Conservation (phyloP, 768 basidiomycete species). For the Psilocybe sp. region DNA sequence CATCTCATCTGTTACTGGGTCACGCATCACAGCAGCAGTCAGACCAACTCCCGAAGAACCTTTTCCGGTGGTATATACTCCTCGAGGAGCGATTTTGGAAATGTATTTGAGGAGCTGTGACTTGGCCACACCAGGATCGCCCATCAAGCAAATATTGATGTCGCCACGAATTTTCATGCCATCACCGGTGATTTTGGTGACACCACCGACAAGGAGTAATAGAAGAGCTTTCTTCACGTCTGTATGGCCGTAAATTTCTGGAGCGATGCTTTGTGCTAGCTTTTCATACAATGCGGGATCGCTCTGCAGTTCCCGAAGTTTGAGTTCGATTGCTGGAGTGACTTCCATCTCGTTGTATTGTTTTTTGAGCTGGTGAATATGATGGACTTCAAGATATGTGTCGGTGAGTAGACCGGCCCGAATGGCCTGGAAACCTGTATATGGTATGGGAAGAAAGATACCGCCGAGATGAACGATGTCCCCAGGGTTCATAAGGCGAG, state of each 20-base stretch:
- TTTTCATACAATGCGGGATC: slow-evolving; percentile 85
- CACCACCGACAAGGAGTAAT: slow-evolving; percentile 90
- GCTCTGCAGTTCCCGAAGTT: slow-evolving; percentile 62
- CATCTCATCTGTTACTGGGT: slow-evolving; percentile 99
- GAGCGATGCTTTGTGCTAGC: slow-evolving; percentile 91
- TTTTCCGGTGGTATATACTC: slow-evolving; percentile 97
- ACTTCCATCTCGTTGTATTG: slow-evolving; percentile 95
- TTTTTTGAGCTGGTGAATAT: slow-evolving; percentile 94
- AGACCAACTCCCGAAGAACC: slow-evolving; percentile 98
- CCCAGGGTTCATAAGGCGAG: slow-evolving; percentile 90
- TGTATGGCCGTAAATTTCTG: slow-evolving; percentile 96
- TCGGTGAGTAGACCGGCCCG: slow-evolving; percentile 96
- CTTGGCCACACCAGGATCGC: slow-evolving; percentile 99
- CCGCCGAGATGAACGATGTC: slow-evolving; percentile 96
- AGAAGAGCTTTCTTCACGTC: slow-evolving; percentile 97
- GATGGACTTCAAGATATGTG: slow-evolving; percentile 90
- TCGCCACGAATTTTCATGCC: slow-evolving; percentile 99
- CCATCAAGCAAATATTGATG: slow-evolving; percentile 97
- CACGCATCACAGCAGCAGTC: slow-evolving; percentile 98
- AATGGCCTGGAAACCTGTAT: slow-evolving; percentile 95
- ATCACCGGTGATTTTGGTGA: slow-evolving; percentile 92
- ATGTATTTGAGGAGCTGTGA: slow-evolving; percentile 97
- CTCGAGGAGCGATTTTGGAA: slow-evolving; percentile 95
- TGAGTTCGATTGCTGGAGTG: slow-evolving; percentile 76
- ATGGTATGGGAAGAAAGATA: slow-evolving; percentile 95